Evolutionary conservation across 352 stramenopile genomes (phyloP).

Genomic region (Phytophthora fragariaefolia): DNA sequence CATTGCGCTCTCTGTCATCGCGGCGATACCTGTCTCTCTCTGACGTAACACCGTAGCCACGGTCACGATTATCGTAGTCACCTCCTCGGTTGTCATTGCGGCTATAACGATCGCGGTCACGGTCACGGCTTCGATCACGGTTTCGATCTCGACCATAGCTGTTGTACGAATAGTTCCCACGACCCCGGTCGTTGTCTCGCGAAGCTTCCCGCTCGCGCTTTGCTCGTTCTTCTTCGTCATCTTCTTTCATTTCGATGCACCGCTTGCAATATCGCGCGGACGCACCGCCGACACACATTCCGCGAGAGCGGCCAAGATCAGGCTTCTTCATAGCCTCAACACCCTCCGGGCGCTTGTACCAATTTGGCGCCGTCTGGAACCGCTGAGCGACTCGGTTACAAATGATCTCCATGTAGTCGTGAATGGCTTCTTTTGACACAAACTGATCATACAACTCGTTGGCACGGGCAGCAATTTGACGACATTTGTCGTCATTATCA

Average conservation of each 20-base stretch:
- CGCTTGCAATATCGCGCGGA: constrained; percentile 71
- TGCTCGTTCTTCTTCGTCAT: constrained; percentile 48
- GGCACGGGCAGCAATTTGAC: constrained; percentile 94
- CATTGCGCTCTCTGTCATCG: constrained; percentile 36
- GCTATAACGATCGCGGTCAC: constrained; percentile 37
- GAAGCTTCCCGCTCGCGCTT: constrained; percentile 28
- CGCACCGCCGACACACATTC: constrained; percentile 64
- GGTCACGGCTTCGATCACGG: constrained; percentile 24
- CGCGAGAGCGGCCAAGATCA: constrained; percentile 52
- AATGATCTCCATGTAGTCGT: constrained; percentile 98
- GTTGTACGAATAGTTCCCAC: constrained; percentile 32
- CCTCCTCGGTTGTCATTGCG: constrained; percentile 21
- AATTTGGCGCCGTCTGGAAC: constrained; percentile 73
- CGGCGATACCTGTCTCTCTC: constrained; percentile 41
- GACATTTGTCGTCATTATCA: constrained; percentile 97
- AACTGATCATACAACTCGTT: constrained; percentile 95
- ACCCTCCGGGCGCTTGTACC: constrained; percentile 68
- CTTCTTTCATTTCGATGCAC: constrained; percentile 71
- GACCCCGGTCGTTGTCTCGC: constrained; percentile 30
- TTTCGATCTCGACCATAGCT: constrained; percentile 26
- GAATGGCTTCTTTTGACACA: constrained; percentile 90
- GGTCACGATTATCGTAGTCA: constrained; percentile 36
- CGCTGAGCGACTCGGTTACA: constrained; percentile 92
- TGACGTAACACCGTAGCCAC: constrained; percentile 32
- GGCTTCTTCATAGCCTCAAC: constrained; percentile 72